Evolutionary conservation across 1,284 basidiomycete genomes (phyloP).

Genomic region (Microbotryum lychnidis-dioicae): DNA sequence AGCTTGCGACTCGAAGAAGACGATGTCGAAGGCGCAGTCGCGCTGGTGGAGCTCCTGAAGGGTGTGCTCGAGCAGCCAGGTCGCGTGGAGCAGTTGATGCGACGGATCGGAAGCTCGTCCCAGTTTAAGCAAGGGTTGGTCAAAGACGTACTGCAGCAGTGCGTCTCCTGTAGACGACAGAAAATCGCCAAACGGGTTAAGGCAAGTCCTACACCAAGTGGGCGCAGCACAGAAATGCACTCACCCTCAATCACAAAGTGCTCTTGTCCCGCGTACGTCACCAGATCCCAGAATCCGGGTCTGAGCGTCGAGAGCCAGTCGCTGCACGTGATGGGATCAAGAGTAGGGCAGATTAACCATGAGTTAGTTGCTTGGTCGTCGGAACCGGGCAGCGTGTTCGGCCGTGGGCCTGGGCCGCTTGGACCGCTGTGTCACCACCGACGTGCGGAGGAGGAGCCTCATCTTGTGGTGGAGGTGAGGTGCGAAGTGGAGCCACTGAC

Average conservation of each 20-base stretch:
- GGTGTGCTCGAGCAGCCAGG: slow-evolving; percentile 49
- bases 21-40: slow-evolving; percentile 54
- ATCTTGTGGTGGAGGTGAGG: too few relatives aligned
- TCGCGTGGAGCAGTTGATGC: slow-evolving; percentile 57
- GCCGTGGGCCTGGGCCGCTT: too few relatives aligned
- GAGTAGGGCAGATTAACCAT: too few relatives aligned
- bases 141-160: slow-evolving; percentile 52
- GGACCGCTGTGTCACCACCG: too few relatives aligned
- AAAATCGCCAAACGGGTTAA: neutral
- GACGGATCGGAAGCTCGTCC: slow-evolving; percentile 46
- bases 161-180: slow-evolving; percentile 49
- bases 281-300: neutral
- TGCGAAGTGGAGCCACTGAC: too few relatives aligned
- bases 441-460: too few relatives aligned
- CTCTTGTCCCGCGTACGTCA: neutral
- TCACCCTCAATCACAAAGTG: slow-evolving; percentile 2
- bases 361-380: too few relatives aligned
- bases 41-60: slow-evolving; percentile 49
- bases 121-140: slow-evolving; percentile 53
- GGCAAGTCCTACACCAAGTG: neutral
- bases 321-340: neutral
- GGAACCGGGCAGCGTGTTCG: too few relatives aligned
- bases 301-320: neutral
- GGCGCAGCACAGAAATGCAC: neutral
- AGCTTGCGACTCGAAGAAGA: slow-evolving; percentile 50